Conservation (phyloP, 2,329 filamentous ascomycete species). For the Hypoxylon sp. region DNA sequence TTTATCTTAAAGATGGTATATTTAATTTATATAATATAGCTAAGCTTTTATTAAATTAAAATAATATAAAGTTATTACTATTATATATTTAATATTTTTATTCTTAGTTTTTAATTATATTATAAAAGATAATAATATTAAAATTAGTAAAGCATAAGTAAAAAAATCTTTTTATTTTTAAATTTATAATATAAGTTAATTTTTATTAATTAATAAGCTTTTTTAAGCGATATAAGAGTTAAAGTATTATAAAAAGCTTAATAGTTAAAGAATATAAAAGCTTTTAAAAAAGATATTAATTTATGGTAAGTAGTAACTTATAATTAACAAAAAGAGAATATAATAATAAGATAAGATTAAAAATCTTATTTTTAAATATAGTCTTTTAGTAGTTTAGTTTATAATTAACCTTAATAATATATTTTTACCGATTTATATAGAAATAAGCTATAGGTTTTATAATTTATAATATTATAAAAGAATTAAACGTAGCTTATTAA, state of each 20-base stretch:
- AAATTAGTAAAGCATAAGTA: background rate
- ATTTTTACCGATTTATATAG: background rate
- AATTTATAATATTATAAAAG: background rate
- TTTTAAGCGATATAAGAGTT: background rate
- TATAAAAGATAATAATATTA: slow-evolving; percentile 13
- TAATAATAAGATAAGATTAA: background rate
- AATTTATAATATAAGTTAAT: background rate
- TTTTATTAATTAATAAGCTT: background rate
- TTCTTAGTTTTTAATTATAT: slow-evolving; percentile 9
- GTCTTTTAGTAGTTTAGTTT: background rate
- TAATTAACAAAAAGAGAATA: background rate
- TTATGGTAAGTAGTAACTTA: too few relatives aligned
- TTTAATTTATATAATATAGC: background rate
- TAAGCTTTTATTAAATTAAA: background rate
- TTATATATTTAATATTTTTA: background rate
- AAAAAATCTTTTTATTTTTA: slow-evolving; percentile 1
- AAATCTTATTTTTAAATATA: slow-evolving; percentile 4
- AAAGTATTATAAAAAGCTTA: background rate
- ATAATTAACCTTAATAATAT: slow-evolving; percentile 5
- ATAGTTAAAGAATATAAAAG: background rate
- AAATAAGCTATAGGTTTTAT: background rate
- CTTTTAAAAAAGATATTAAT: background rate
- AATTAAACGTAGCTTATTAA: background rate
- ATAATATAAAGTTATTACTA: background rate
- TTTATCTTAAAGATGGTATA: too few relatives aligned